A percentile compares a stretch with the other conserved stretches of the same genome.
Evolutionary conservation across 2,329 filamentous ascomycete species (phyloP).

Genomic region (Cordyceps tenuipes): DNA sequence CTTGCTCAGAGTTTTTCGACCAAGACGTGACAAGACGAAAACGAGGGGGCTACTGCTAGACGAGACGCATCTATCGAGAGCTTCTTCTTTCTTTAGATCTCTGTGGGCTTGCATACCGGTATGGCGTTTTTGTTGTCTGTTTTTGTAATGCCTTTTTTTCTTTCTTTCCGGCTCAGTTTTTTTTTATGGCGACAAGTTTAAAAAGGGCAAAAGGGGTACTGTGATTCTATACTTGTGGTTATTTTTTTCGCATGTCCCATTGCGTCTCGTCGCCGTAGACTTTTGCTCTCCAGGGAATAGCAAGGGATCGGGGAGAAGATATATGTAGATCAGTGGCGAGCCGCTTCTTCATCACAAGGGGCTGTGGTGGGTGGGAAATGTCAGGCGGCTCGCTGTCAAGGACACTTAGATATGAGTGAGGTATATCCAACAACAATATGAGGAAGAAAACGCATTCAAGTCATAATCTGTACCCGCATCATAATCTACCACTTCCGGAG

Average conservation of each 20-base stretch:
- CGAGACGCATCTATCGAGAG: not conserved
- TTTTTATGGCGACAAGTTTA: constrained; percentile 7
- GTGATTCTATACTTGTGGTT: constrained; percentile 8
- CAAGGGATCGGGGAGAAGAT: not conserved
- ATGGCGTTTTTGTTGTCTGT: constrained; percentile 8
- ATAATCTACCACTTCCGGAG: too few species aligned
- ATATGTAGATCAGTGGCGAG: not conserved
- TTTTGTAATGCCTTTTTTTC: not conserved
- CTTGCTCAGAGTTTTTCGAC: not conserved
- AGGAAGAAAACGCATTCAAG: not conserved
- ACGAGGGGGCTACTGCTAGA: not conserved
- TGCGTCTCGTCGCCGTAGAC: not conserved
- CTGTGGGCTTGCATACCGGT: constrained; percentile 11
- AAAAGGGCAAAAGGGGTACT: constrained; percentile 1
- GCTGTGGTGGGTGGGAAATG: not conserved
- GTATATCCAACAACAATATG: constrained; percentile 6
- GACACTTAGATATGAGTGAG: not conserved
- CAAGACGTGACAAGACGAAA: not conserved
- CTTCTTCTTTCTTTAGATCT: not conserved
- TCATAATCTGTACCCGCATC: too few species aligned
- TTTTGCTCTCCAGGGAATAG: not conserved
- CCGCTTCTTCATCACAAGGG: not conserved
- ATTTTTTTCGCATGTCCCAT: constrained; percentile 9
- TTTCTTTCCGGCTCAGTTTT: too few species aligned
- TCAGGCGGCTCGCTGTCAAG: not conserved